Conservation (phyloP, 164 flowering plant species). For the Annona cherimola region DNA sequence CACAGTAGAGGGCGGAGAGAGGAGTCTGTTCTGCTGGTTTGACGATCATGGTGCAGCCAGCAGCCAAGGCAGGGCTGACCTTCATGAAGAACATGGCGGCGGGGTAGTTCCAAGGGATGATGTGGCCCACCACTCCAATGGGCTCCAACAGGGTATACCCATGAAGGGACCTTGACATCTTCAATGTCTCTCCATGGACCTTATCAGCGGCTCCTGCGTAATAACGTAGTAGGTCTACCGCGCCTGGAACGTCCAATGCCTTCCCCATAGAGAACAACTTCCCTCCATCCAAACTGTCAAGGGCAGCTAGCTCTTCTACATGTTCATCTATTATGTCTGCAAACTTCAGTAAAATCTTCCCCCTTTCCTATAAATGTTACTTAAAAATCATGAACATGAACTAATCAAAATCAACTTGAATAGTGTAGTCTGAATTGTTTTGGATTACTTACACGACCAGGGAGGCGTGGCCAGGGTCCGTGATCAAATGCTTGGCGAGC, state of each 20-base stretch:
- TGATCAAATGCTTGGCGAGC: constrained; percentile 80
- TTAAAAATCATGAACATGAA: too few species aligned
- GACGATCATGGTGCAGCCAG: constrained; percentile 78
- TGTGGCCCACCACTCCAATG: constrained; percentile 74
- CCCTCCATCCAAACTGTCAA: constrained; percentile 65
- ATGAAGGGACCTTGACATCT: constrained; percentile 42
- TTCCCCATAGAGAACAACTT: constrained; percentile 38
- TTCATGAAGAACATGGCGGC: constrained; percentile 43
- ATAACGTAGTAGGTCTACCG: constrained; percentile 41
- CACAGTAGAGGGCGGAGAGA: constrained; percentile 64
- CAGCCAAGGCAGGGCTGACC: constrained; percentile 70
- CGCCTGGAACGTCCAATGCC: constrained; percentile 39
- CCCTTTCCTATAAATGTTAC: constrained; percentile 41
- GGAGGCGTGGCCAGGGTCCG: constrained; percentile 81
- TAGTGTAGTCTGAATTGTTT: too few species aligned
- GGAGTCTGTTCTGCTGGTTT: constrained; percentile 93
- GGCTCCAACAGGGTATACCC: constrained; percentile 76
- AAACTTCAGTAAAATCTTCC: constrained; percentile 53
- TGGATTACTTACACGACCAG: constrained; percentile 50
- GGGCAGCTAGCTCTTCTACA: constrained; percentile 55
- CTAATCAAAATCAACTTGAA: too few species aligned
- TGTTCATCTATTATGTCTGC: constrained; percentile 65
- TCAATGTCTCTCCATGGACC: constrained; percentile 71
- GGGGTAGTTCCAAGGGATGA: constrained; percentile 72
- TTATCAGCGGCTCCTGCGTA: constrained; percentile 89